phyloP scores from a whole-genome alignment of 352 stramenopile genomes.

The Pythium biforme region DNA sequence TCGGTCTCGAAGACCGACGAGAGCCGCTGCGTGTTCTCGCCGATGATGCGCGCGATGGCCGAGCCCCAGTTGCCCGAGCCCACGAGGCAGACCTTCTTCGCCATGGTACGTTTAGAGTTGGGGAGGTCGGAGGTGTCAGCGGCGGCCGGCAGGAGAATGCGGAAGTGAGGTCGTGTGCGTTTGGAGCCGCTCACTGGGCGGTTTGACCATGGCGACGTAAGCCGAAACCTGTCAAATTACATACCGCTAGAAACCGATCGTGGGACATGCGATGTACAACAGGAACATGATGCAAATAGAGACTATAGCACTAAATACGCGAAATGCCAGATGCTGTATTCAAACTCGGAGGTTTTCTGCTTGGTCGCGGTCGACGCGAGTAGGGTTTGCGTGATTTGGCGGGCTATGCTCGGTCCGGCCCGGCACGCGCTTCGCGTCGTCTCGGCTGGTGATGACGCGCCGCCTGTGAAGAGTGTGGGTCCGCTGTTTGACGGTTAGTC shows the following conservation, averaged over 20 bases:
- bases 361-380: constrained; percentile 9
- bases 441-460: constrained; percentile 6
- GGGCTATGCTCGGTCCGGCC: too few species aligned
- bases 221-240: not conserved
- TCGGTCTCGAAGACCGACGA: constrained; percentile 75
- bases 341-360: constrained; percentile 22
- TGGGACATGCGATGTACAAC: constrained; percentile 3
- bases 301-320: not conserved
- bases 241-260: constrained; percentile 7
- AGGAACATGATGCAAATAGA: not conserved
- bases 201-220: constrained; percentile 15
- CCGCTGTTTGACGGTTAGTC: not conserved
- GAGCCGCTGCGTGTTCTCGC: constrained; percentile 64
- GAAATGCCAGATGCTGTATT: constrained; percentile 11
- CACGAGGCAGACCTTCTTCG: constrained; percentile 74
- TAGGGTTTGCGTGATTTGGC: not conserved
- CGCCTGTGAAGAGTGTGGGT: not conserved
- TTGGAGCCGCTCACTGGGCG: not conserved
- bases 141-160: not conserved
- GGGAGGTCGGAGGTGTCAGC: constrained; percentile 2
- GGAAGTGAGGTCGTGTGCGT: not conserved
- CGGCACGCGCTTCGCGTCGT: not conserved
- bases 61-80: constrained; percentile 84
- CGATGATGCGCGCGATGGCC: constrained; percentile 81
- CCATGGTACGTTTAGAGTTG: constrained; percentile 26